phyloP scores from a whole-genome alignment of 225 moss, liverwort and hornwort genomes.

The Climacium dendroides region DNA sequence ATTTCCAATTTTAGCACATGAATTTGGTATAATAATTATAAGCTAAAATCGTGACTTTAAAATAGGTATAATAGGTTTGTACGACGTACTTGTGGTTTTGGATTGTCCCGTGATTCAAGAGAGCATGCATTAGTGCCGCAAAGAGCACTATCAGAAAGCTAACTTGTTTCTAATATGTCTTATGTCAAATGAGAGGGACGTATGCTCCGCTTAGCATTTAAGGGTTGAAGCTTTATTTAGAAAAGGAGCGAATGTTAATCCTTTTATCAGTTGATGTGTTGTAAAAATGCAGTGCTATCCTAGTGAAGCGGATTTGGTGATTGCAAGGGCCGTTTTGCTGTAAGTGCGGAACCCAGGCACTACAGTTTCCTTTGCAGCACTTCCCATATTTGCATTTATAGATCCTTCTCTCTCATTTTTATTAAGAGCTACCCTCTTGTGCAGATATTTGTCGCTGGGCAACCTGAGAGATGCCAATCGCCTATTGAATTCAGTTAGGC shows the following conservation, averaged over 20 bases:
- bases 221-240: background rate
- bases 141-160: background rate
- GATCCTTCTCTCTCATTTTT: background rate
- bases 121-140: background rate
- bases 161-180: background rate
- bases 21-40: background rate
- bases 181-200: background rate
- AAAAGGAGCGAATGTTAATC: background rate
- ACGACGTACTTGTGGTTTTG: background rate
- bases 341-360: constrained; percentile 22
- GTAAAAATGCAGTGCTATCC: constrained; percentile 64
- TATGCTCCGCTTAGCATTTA: background rate
- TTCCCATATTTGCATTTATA: background rate
- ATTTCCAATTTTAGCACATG: background rate
- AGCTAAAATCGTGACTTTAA: background rate
- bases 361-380: background rate
- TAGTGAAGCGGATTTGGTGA: constrained; percentile 87
- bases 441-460: constrained; percentile 83
- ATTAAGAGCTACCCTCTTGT: background rate
- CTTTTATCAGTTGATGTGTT: background rate
- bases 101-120: background rate
- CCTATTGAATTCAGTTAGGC: constrained; percentile 48
- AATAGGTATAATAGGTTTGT: background rate
- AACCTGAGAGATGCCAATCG: constrained; percentile 78
- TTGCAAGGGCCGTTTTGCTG: constrained; percentile 78